Evolutionary conservation across 768 basidiomycete genomes (phyloP).

Genomic region (Trametes villosa): DNA sequence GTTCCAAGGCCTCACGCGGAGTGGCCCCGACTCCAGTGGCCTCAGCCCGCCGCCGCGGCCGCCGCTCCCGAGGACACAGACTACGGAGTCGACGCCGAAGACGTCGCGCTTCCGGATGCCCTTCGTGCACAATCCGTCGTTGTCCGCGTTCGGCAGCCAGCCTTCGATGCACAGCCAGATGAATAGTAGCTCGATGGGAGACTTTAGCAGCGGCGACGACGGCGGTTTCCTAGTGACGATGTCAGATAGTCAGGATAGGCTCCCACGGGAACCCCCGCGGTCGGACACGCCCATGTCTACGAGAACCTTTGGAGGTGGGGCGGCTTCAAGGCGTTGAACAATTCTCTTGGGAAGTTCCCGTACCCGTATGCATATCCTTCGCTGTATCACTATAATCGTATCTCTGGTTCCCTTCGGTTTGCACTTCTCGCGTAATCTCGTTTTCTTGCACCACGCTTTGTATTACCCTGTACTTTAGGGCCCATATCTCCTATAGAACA

Average conservation of each 20-base stretch:
- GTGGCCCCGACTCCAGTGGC: background rate
- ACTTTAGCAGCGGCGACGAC: background rate
- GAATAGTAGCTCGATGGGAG: conserved; percentile 2
- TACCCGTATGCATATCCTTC: background rate
- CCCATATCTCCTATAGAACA: too few relatives aligned
- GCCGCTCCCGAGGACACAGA: background rate
- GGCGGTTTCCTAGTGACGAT: background rate
- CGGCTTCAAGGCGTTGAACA: conserved; percentile 3
- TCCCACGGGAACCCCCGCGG: background rate
- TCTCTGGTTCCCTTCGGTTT: background rate
- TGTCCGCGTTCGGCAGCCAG: conserved; percentile 25
- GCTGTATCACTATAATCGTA: background rate
- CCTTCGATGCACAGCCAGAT: conserved; percentile 1
- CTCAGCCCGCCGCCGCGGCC: conserved; percentile 17
- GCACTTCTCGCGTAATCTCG: too few relatives aligned
- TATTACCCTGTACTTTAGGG: background rate
- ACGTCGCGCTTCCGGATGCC: conserved; percentile 11
- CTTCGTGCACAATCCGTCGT: conserved; percentile 21
- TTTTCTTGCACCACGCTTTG: background rate
- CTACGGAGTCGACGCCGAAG: background rate
- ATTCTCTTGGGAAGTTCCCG: too few relatives aligned
- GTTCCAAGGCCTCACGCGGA: background rate
- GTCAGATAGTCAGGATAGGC: background rate
- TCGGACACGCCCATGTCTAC: conserved; percentile 17
- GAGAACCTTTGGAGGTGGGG: conserved; percentile 14